These are phyloP conservation scores for Curvularia sp. DNA, from an alignment of 2,329 filamentous ascomycete genomes.

Conservation along the genomic window DNA sequence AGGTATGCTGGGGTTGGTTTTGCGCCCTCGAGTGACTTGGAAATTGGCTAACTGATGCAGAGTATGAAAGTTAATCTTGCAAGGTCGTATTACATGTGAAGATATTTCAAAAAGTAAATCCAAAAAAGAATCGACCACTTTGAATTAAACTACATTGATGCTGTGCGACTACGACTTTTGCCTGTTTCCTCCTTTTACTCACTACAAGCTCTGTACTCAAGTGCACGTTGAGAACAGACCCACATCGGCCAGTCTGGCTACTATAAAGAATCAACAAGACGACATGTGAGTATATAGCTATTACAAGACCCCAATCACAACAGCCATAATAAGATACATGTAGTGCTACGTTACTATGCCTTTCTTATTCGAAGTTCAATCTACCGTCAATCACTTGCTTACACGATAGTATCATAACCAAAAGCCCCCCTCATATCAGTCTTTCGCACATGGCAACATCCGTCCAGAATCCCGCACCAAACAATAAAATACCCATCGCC, in stretches of 20 bases:
- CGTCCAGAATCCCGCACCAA: neutral
- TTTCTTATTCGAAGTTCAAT: no score
- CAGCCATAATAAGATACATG: neutral
- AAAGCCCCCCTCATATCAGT: neutral
- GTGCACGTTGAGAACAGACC: neutral
- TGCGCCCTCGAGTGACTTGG: neutral
- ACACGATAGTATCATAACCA: neutral
- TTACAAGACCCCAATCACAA: constrained; percentile 17
- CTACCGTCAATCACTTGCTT: neutral
- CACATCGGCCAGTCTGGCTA: neutral
- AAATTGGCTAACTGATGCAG: neutral
- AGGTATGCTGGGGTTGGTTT: neutral
- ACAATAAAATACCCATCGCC: neutral
- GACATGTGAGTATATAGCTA: neutral
- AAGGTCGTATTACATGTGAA: neutral
- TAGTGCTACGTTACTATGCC: neutral
- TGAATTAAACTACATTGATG: no score
- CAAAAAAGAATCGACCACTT: neutral
- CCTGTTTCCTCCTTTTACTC: no score
- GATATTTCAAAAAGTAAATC: neutral
- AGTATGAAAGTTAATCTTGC: neutral
- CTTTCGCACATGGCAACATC: neutral
- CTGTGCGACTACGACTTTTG: neutral
- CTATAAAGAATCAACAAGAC: neutral
- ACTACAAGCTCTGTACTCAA: neutral